These are phyloP conservation scores for Aulographum hederae DNA, from an alignment of 2,329 filamentous ascomycete species.

Conservation along the genomic window DNA sequence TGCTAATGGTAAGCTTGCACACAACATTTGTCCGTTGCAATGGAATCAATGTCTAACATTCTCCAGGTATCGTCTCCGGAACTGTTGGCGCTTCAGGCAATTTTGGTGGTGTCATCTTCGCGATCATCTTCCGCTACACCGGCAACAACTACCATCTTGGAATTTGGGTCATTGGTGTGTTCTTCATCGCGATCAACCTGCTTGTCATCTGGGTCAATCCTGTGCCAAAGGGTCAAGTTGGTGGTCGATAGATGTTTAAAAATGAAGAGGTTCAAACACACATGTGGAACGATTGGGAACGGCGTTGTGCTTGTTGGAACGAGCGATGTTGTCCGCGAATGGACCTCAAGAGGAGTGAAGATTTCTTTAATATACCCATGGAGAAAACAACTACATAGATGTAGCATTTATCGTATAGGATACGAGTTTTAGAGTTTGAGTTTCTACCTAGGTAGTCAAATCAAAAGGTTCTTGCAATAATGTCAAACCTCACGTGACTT, in stretches of 20 bases:
- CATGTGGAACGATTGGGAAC: too few relatives aligned
- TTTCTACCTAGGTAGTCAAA: too few relatives aligned
- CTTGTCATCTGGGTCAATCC: conserved; percentile 45
- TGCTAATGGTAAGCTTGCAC: conserved; percentile 45
- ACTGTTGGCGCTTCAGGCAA: conserved; percentile 67
- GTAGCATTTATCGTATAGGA: too few relatives aligned
- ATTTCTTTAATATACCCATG: too few relatives aligned
- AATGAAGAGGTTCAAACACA: too few relatives aligned
- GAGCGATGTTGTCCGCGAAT: too few relatives aligned
- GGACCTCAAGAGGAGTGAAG: too few relatives aligned
- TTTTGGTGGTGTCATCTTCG: conserved; percentile 43
- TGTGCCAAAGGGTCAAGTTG: conserved; percentile 34
- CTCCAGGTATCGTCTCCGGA: conserved; percentile 43
- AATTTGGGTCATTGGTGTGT: conserved; percentile 68
- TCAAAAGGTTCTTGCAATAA: too few relatives aligned
- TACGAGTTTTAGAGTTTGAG: too few relatives aligned
- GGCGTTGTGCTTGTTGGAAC: too few relatives aligned
- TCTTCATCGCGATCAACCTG: conserved; percentile 53
- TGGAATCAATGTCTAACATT: background rate
- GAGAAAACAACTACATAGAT: too few relatives aligned
- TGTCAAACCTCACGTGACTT: too few relatives aligned
- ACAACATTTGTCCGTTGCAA: background rate
- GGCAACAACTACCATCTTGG: conserved; percentile 47
- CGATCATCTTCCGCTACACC: conserved; percentile 64
- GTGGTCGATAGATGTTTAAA: conserved; percentile 18